Percentiles rank a stretch among this genome's conserved stretches.
Evolutionary conservation across 2,329 filamentous ascomycete species (phyloP).

Genomic region (Corniculantispora saksenae): DNA sequence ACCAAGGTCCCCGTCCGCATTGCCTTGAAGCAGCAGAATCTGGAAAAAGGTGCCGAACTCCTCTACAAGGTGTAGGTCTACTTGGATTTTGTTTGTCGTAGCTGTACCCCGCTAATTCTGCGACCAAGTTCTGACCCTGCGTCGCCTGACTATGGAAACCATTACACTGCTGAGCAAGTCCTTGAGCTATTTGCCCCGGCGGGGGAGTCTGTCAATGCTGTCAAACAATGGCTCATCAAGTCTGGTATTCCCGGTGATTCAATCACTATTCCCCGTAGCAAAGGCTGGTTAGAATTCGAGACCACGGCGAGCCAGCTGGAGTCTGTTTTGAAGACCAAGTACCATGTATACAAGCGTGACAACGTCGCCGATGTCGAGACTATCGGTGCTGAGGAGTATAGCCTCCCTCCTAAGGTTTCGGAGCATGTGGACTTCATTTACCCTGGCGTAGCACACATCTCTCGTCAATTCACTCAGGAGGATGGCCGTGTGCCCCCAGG

Average conservation of each 20-base stretch:
- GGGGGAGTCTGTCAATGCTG: constrained; percentile 46
- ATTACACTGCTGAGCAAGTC: constrained; percentile 13
- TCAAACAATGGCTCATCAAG: constrained; percentile 53
- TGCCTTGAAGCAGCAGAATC: constrained; percentile 15
- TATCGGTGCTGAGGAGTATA: constrained; percentile 39
- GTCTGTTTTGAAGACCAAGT: constrained; percentile 51
- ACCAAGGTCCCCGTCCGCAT: constrained; percentile 4
- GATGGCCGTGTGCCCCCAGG: background rate
- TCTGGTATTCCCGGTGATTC: constrained; percentile 53
- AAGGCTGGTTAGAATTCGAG: constrained; percentile 40
- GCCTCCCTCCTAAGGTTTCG: constrained; percentile 36
- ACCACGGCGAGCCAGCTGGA: constrained; percentile 37
- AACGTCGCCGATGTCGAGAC: constrained; percentile 38
- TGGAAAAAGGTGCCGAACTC: constrained; percentile 11
- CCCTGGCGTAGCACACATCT: too few species aligned
- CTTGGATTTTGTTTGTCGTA: too few species aligned
- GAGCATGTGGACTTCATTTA: constrained; percentile 42
- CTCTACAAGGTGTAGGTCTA: too few species aligned
- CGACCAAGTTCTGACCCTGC: constrained; percentile 11
- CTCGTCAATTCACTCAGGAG: too few species aligned
- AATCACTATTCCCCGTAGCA: constrained; percentile 45
- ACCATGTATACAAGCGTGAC: constrained; percentile 45
- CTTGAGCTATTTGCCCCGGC: constrained; percentile 9
- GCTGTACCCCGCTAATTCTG: too few species aligned
- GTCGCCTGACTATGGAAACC: constrained; percentile 9